Base-by-base conservation (phyloP, 768 basidiomycete species). In the Hypsizygus marmoreus region DNA sequence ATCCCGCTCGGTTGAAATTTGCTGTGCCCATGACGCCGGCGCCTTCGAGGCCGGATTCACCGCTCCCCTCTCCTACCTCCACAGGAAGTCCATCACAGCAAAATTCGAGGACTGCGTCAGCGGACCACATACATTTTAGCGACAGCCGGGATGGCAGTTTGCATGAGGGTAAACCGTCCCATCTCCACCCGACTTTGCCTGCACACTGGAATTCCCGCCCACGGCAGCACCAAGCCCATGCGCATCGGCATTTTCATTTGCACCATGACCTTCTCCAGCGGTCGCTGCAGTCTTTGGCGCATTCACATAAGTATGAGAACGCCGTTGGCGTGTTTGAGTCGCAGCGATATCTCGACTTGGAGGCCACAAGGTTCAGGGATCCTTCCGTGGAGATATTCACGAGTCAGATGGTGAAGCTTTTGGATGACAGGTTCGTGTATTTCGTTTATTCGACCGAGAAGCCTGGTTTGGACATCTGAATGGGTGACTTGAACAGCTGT, bases 301-400 rank as follows among this genome's bases (percentile, higher is more conserved):
- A 55, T 23, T 45, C 51, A 8, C 47, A 58, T 23, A 69, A 62
- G 51, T 54, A 51, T 16, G 82, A 88, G 55, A 67, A 73, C 22
- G 76, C 76, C 0, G 88, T 89, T 0, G 88, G 85, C 2, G 80
- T 86, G 11, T 89, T 89, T 48, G 87, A 89, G 66, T 79, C 78
- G 2, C 81, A 87, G 54, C 65, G 79, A 22, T 89, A 88, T 58
- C 67, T 88, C 45, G 79, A 88, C 50, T 67, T 89, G 2, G 86
- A 89, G 57, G 74, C 77, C 20, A 76, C 65, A 23, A 63, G 76
- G 29, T 61, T 82, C 26, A 61, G 66, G 24, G 80, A 84, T 47
- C 80, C 79, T 1, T 60, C 74, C 45, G 65, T 68, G 2, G 71
- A 71, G 12, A 60, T 61, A 13, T 70, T 75, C 40, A 75, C 75